Percentiles rank a stretch among this genome's conserved stretches.
phyloP scores from a whole-genome alignment of 2,329 filamentous ascomycete species.

The Mycosphaerelloides madeirae region DNA sequence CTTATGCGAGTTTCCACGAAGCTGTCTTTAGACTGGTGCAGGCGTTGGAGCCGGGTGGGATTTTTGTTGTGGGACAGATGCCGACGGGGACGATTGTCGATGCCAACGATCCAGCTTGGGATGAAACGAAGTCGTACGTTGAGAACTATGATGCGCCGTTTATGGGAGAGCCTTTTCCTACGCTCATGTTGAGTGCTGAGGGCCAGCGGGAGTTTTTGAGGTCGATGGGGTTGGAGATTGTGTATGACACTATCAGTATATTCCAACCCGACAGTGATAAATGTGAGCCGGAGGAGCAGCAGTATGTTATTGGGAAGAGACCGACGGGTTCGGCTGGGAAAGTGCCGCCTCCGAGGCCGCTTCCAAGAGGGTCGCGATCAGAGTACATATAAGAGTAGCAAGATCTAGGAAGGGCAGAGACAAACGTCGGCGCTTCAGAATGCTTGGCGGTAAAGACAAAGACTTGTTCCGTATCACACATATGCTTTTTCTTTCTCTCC shows the following conservation, averaged over 20 bases:
- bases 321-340: neutral
- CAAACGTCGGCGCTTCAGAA: no score
- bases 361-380: no score
- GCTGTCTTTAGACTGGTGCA: conserved; percentile 22
- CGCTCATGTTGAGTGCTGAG: conserved; percentile 10
- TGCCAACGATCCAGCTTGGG: conserved; percentile 16
- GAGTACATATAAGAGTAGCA: no score
- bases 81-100: conserved; percentile 24
- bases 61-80: conserved; percentile 28
- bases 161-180: conserved; percentile 12
- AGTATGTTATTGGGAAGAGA: neutral
- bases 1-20: conserved; percentile 26
- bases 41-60: conserved; percentile 22
- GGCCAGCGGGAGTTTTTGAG: conserved; percentile 10
- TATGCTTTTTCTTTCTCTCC: no score
- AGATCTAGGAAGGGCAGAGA: no score
- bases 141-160: conserved; percentile 13
- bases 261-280: neutral
- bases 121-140: conserved; percentile 10
- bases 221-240: conserved; percentile 13
- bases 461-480: no score
- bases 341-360: neutral
- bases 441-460: neutral
- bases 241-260: conserved; percentile 7
- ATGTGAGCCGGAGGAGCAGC: neutral